Conservation (phyloP, 1,284 basidiomycete genomes). For the Schizophyllum amplum region DNA sequence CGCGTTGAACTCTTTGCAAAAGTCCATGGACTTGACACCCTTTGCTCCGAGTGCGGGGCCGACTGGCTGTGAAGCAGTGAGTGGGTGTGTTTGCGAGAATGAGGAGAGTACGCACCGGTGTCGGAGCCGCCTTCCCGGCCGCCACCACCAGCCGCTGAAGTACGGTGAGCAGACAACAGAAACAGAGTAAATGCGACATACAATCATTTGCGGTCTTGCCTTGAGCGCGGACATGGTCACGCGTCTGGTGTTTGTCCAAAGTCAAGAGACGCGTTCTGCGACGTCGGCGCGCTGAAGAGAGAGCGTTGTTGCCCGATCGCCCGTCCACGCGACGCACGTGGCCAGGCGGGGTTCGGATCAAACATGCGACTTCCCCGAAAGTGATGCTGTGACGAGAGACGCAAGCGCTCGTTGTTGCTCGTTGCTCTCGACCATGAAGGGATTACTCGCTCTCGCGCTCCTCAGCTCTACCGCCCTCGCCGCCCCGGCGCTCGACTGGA, state of each 20-base stretch:
- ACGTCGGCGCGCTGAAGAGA: not conserved
- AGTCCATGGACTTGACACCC: conserved; percentile 99
- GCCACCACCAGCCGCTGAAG: conserved; percentile 79
- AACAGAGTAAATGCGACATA: conserved; percentile 25
- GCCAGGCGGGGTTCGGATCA: not conserved
- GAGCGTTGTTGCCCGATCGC: not conserved
- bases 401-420: not conserved
- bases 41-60: conserved; percentile 96
- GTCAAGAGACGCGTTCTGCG: not conserved
- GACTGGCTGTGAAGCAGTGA: conserved; percentile 44
- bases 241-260: too few species aligned
- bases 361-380: not conserved
- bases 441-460: conserved; percentile 31
- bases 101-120: conserved; percentile 37
- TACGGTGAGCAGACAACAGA: conserved; percentile 3
- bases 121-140: conserved; percentile 93
- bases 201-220: conserved; percentile 54
- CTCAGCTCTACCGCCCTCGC: conserved; percentile 28
- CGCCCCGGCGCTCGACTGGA: conserved; percentile 13
- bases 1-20: conserved; percentile 97
- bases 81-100: not conserved
- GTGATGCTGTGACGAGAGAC: not conserved
- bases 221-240: conserved; percentile 33
- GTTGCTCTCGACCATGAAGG: conserved; percentile 36
- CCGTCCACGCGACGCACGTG: not conserved